Conservation (phyloP, 345 rosid genomes). For the Sisymbrium altissimum region DNA sequence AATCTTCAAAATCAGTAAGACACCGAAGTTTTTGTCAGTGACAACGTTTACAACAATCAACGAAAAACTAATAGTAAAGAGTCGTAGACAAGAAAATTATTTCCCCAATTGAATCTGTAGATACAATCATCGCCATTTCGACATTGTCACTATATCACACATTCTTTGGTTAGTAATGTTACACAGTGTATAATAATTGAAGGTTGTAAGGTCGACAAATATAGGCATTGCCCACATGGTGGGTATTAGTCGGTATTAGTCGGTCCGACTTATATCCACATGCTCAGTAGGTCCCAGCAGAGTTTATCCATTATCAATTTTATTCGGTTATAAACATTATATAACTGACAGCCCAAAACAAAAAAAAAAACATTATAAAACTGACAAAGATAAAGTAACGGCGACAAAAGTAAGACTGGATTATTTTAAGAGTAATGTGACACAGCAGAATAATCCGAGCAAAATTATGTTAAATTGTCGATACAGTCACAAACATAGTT, state of each 20-base stretch:
- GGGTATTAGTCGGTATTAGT: too few species aligned
- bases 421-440: conserved; percentile 11
- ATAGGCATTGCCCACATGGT: conserved; percentile 24
- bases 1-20: background rate
- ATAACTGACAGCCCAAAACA: conserved; percentile 21
- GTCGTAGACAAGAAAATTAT: background rate
- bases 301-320: conserved; percentile 25
- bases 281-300: conserved; percentile 24
- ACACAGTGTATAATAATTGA: conserved; percentile 2
- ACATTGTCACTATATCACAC: background rate
- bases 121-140: too few species aligned
- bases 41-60: background rate
- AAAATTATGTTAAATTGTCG: conserved; percentile 16
- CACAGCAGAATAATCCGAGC: conserved; percentile 20
- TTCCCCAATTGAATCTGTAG: too few species aligned
- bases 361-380: conserved; percentile 9
- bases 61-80: background rate
- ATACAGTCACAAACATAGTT: conserved; percentile 5
- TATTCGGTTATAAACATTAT: conserved; percentile 11
- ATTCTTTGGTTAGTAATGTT: background rate
- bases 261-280: conserved; percentile 28
- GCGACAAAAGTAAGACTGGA: conserved; percentile 27
- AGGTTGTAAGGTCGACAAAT: conserved; percentile 14
- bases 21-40: background rate
- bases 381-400: conserved; percentile 24